Base-by-base conservation (phyloP, 1,139 yeast species). In the Saccharomycopsis phalli region DNA sequence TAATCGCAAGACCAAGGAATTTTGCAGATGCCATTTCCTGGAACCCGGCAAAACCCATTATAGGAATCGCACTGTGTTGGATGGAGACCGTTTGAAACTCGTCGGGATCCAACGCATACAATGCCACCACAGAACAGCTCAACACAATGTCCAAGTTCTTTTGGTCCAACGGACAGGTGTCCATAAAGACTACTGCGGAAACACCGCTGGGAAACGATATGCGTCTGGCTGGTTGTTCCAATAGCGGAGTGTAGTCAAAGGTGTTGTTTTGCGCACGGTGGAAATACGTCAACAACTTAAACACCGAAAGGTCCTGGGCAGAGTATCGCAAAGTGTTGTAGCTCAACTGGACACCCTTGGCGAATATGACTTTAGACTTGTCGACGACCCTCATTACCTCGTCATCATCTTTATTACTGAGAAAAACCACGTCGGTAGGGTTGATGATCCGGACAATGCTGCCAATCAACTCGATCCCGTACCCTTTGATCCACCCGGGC, bases 401-500 rank as follows among this genome's bases (percentile, higher is more conserved):
- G 33, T 43, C 37, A 14, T 39, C 41, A 14, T 13, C 32, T 11
- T 31, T 29, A 13, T 49, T 32, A 5, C 46, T 46, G 38, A 76
- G 48, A 45, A 69, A 68, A 0, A 81, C 56, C 22, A 82, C 57
- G 47, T 71, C 65, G 1, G 79, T 68, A 0, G 93, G 84, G n/a
- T 63, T 57, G 1, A 74, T 57, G 7, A 59, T 48, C 1, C 53
- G 48, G 2, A 80, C 62, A 1, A 86, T 61, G 13, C 68, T 62
- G 13, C 60, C 61, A 17, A 84, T 62, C 7, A 88, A 59, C 42
- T 78, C 80, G 28, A 79, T 66, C 0, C 97, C 98, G 46, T 76
- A 76, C 0, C 97, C 97, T 58, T 82, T 83, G 20, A 87, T 72
- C 96, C 96, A 88, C 0, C 97, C 96, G 0, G 96, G 94, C 0